Percentiles rank a stretch among this genome's conserved stretches.
phyloP scores from a whole-genome alignment of 2,329 filamentous ascomycete species.

The Colletotrichum euphorbiae region DNA sequence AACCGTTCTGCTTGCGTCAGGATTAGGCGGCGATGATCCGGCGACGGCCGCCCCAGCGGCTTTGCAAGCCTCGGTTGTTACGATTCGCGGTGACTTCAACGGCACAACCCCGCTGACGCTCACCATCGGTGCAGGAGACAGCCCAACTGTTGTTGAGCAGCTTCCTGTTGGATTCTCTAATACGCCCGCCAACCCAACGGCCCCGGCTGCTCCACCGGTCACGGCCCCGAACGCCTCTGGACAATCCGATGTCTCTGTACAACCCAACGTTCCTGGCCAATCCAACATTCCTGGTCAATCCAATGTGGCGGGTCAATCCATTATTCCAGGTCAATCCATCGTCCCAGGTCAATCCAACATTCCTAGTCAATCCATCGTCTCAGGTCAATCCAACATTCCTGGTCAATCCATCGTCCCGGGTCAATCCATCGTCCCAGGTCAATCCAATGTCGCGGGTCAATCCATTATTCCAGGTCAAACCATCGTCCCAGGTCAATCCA shows the following conservation, averaged over 20 bases:
- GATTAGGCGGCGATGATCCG: conserved; percentile 29
- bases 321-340: background rate
- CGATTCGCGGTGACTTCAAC: conserved; percentile 22
- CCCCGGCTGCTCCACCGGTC: background rate
- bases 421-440: too few species aligned
- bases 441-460: too few species aligned
- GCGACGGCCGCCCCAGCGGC: conserved; percentile 13
- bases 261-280: too few species aligned
- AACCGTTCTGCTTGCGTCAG: conserved; percentile 19
- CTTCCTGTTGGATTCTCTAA: conserved; percentile 10
- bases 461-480: too few species aligned
- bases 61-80: conserved; percentile 2
- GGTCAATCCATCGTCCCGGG: too few species aligned
- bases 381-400: too few species aligned
- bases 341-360: too few species aligned
- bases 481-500: too few species aligned
- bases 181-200: background rate
- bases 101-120: conserved; percentile 16
- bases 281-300: too few species aligned
- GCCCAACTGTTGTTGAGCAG: conserved; percentile 28
- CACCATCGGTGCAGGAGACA: conserved; percentile 10
- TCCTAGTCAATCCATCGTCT: too few species aligned
- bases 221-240: background rate
- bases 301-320: too few species aligned
- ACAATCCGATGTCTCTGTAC: too few species aligned